Evolutionary conservation across 2,329 filamentous ascomycete species (phyloP).

Genomic region (Septoria petroselini): DNA sequence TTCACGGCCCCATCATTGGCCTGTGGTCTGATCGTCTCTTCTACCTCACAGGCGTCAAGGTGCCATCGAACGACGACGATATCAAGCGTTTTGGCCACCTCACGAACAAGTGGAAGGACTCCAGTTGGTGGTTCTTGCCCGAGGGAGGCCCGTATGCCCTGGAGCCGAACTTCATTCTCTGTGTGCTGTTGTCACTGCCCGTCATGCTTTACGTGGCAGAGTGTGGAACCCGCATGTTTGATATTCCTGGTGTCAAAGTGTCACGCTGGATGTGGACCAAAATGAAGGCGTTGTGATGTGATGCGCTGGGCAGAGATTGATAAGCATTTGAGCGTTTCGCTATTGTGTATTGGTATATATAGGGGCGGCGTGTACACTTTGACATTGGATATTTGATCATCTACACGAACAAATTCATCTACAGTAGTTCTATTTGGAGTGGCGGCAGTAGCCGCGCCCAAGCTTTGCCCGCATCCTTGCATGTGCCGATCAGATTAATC

Average conservation of each 20-base stretch:
- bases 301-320: too few relatives aligned
- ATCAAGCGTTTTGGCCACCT: conserved; percentile 23
- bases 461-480: conserved; percentile 5
- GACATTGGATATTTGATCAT: too few relatives aligned
- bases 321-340: conserved; percentile 6
- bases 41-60: conserved; percentile 30
- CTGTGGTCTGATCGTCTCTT: conserved; percentile 51
- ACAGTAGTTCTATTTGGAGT: background rate
- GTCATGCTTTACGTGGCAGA: conserved; percentile 31
- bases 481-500: conserved; percentile 1
- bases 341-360: conserved; percentile 6
- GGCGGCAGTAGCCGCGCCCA: conserved; percentile 2
- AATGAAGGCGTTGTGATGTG: conserved; percentile 19
- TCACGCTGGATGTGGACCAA: conserved; percentile 27
- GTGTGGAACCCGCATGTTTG: conserved; percentile 30
- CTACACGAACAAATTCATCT: too few relatives aligned
- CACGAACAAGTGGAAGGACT: conserved; percentile 25
- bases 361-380: background rate
- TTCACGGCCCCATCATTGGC: conserved; percentile 61
- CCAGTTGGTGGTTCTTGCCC: conserved; percentile 31
- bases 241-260: conserved; percentile 26
- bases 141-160: conserved; percentile 26
- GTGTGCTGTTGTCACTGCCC: conserved; percentile 26
- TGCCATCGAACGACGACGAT: conserved; percentile 21
- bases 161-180: conserved; percentile 30